Evolutionary conservation across 768 basidiomycete genomes (phyloP), one percentile per base, ranked within the genome.

Genomic region (Rhizopogon sp.): DNA sequence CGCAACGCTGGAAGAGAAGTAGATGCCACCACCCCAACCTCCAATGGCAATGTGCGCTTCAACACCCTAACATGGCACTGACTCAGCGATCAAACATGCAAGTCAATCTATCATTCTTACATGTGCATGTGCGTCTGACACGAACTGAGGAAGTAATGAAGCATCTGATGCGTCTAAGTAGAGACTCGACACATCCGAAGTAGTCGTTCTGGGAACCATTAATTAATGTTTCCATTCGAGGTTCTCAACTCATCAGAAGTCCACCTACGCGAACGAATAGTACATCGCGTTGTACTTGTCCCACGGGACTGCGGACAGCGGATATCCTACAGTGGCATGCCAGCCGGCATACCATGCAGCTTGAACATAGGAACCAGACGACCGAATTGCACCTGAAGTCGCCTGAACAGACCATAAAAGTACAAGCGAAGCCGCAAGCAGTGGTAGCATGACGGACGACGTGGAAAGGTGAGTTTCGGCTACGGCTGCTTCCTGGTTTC

Each of bases 21-120:
- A 85, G 8, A 71, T 68, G 1, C 81, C 82, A 5, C 85, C 85
- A 2, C 75, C 78, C 84, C 84, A 88, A 16, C 87, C 87, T 43
- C 86, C 87, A 37, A 87, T 73, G 31, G 83, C 81, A 43, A 87
- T 67, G 43, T 79, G 63, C 2, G 85, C 81, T 59, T 79, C 74
- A 2, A 85, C 84, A 47, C 70, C 67, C 84, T 86, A n/a, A 40
- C n/a, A 47, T 10, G 13, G 5, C 20, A 47, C 33, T 35, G 17
- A 17, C 20, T 47, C 17, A 47, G 46, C 4, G 20, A 35, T 22
- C 20, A 47, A 35, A 35, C 7, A 35, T 22, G 33, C 5, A 35
- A 33, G 35, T 6, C 5, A 33, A 33, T 33, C 8, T 20, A 11
- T 42, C 22, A 29, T 39, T 22, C 56, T 55, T 39, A 57, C 56